phyloP scores from a whole-genome alignment of 257 asterid species.

The Lantana camara region DNA sequence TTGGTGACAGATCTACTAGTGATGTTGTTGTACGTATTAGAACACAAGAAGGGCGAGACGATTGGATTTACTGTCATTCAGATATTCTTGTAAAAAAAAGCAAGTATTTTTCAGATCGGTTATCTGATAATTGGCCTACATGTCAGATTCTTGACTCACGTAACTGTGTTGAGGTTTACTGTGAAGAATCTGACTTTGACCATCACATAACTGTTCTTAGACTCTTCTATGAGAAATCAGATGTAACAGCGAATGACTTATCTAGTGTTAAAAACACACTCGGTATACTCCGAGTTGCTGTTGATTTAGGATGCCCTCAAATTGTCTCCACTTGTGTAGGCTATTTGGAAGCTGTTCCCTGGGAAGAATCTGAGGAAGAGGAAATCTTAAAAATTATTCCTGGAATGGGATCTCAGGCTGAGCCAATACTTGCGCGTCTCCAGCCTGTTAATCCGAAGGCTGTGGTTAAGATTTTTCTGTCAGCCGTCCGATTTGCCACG shows the following conservation, averaged over 20 bases:
- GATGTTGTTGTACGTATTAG: slow-evolving; percentile 85
- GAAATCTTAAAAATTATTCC: slow-evolving; percentile 79
- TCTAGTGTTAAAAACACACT: slow-evolving; percentile 73
- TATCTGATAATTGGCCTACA: slow-evolving; percentile 83
- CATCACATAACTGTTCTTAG: slow-evolving; percentile 63
- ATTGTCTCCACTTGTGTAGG: slow-evolving; percentile 64
- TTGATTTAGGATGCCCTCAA: slow-evolving; percentile 71
- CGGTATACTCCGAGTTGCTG: slow-evolving; percentile 66
- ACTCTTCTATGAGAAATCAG: slow-evolving; percentile 51
- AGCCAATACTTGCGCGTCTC: slow-evolving; percentile 72
- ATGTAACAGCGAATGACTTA: slow-evolving; percentile 42
- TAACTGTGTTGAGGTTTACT: slow-evolving; percentile 79
- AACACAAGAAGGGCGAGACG: slow-evolving; percentile 83
- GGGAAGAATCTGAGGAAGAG: slow-evolving; percentile 97
- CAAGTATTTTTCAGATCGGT: slow-evolving; percentile 77
- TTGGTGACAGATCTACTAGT: slow-evolving; percentile 79
- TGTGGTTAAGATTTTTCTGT: slow-evolving; percentile 51
- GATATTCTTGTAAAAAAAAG: slow-evolving; percentile 51
- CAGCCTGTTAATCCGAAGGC: slow-evolving; percentile 63
- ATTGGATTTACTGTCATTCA: slow-evolving; percentile 84
- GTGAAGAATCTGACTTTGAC: slow-evolving; percentile 76
- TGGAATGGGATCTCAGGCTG: slow-evolving; percentile 65
- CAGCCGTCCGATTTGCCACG: slow-evolving; percentile 76
- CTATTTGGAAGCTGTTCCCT: slow-evolving; percentile 89
- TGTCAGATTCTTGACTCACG: slow-evolving; percentile 90